A percentile compares a stretch with the other conserved stretches of the same genome.
Conservation (phyloP, 352 stramenopile genomes). For the Pythium myriotylum region DNA sequence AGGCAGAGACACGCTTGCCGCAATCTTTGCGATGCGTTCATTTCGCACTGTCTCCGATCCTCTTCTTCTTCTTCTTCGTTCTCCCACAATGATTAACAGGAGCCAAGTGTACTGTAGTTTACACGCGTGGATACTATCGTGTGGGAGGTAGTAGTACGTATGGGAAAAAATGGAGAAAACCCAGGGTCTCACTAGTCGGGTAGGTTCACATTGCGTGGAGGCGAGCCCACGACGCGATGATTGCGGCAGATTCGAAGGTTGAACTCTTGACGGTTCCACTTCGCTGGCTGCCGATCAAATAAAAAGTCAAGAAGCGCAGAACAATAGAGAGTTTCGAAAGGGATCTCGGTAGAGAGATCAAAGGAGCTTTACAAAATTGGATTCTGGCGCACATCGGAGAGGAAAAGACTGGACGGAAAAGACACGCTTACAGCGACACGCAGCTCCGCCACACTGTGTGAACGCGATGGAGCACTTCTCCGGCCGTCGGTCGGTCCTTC, state of each 20-base stretch:
- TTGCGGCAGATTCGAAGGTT: neutral
- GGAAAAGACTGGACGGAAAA: neutral
- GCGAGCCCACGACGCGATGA: neutral
- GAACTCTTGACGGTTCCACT: neutral
- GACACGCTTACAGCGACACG: slow-evolving; percentile 14
- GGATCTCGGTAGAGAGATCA: too few relatives aligned
- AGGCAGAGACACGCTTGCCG: too few relatives aligned
- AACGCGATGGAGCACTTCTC: slow-evolving; percentile 15
- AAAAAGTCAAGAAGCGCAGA: neutral
- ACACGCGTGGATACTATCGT: too few relatives aligned
- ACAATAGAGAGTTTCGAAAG: too few relatives aligned
- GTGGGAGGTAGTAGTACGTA: neutral
- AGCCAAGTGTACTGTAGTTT: too few relatives aligned
- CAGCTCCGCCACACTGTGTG: slow-evolving; percentile 20
- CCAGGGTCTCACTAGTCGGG: neutral
- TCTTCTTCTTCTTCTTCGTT: too few relatives aligned
- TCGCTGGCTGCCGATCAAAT: neutral
- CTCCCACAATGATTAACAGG: too few relatives aligned
- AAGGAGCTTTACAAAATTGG: neutral
- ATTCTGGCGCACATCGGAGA: neutral
- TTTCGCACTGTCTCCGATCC: too few relatives aligned
- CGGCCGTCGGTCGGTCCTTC: slow-evolving; percentile 6
- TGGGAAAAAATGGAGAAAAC: too few relatives aligned
- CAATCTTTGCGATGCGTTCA: too few relatives aligned
- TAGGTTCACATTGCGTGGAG: neutral